Evolutionary conservation across 2,329 filamentous ascomycete genomes (phyloP), one percentile per base, ranked within the genome.

Genomic region (Diaporthe velutina): DNA sequence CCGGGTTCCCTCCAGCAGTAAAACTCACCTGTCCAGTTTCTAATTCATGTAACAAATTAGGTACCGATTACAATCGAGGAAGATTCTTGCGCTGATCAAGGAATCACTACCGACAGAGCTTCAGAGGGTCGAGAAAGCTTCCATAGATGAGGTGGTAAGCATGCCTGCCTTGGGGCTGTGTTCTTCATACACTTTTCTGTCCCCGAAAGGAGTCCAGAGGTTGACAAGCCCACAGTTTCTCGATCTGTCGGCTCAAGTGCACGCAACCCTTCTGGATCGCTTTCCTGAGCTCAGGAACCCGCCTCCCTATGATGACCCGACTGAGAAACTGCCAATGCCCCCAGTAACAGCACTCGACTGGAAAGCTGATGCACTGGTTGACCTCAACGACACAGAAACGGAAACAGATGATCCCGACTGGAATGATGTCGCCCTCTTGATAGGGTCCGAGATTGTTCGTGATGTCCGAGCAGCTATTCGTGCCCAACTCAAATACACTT

Each of bases 351-450:
- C 92, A 1, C 84, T 98, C 25, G 93, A 97, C 81, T 98, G 96
- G 96, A 87, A 93, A 76, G 90, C 93, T 0, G 95, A 98, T 84
- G 93, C 92, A n/a, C 85, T 98, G 73, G 88, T 97, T 22, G 95
- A 96, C 81, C 86, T 98, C 66, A 92, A 97, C 77, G 88, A 91
- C 52, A 86, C 87, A 33, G 90, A 95, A 76, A 90, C 90, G 15
- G 96, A 98, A 83, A 90, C 93, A 28, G 89, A 93, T 78, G 93
- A 97, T 80, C 95, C 95, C 1, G 97, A 99, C 84, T 99, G 97
- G 97, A 96, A 99, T 82, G 97, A 99, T 85, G 89, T 98, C 77
- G 94, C 91, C 22, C 94, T 98, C 81, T 87, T 95, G 40, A 91
- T 98, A 80, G 97, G 94, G 0, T 96, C 95, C 2, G 95, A 98